A percentile compares a stretch with the other conserved stretches of the same genome.
These are phyloP conservation scores for Xerophyta viscosa DNA, from an alignment of 106 monocot genomes.

Conservation along the genomic window DNA sequence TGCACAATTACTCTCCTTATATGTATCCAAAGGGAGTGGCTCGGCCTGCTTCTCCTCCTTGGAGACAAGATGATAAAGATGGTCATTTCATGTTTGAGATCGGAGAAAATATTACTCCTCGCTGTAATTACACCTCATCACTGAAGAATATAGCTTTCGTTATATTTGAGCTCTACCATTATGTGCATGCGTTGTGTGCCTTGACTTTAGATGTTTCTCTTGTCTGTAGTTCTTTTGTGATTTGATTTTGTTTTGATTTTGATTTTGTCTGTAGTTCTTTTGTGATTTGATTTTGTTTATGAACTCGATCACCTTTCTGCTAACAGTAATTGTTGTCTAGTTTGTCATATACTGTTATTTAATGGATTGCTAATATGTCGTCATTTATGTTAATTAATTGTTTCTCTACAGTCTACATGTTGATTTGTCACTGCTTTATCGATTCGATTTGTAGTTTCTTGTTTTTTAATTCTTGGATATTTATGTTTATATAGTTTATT, in stretches of 20 bases:
- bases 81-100: slow-evolving; percentile 91
- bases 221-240: not conserved
- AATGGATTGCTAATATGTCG: too few species aligned
- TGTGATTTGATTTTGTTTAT: not conserved
- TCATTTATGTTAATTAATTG: too few species aligned
- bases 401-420: too few species aligned
- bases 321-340: too few species aligned
- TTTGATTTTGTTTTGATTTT: slow-evolving; percentile 1
- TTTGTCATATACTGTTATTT: too few species aligned
- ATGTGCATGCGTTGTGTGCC: too few species aligned
- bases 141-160: slow-evolving; percentile 2
- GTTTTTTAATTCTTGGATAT: too few species aligned
- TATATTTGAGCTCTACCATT: not conserved
- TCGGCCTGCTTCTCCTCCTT: slow-evolving; percentile 74
- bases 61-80: slow-evolving; percentile 95
- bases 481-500: too few species aligned
- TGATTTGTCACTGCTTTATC: too few species aligned
- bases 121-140: slow-evolving; percentile 82
- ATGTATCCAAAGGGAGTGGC: slow-evolving; percentile 41
- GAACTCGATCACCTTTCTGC: too few species aligned
- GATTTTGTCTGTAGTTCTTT: not conserved
- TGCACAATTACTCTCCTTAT: slow-evolving; percentile 36
- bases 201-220: too few species aligned
- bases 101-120: slow-evolving; percentile 92
- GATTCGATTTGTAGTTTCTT: too few species aligned